Base-by-base conservation (phyloP, 2,329 filamentous ascomycete species). In the Cordyceps farinosa region DNA sequence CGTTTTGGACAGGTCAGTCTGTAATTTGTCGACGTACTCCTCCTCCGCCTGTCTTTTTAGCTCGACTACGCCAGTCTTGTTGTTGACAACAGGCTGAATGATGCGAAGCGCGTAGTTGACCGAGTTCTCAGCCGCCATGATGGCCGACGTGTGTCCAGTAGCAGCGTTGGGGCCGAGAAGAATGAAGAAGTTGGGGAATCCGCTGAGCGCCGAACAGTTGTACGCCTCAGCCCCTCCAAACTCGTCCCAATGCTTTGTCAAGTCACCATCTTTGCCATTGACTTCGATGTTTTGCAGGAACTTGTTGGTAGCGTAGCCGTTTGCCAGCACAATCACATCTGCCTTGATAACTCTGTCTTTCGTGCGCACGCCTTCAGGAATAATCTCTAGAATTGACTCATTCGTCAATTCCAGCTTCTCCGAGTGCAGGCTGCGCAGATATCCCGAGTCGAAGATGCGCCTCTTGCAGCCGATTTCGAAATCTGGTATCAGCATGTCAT, bases 241-340 rank as follows among this genome's bases (percentile, higher is more conserved):
- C 15, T 30, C 38, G 13, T 57, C 54, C 36, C 54, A 42, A 22
- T 57, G 40, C 13, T 32, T 27, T 50, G 27, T 17, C 27, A 32
- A 32, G 38, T 15, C 45, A 3, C 79, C 79, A 11, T 75, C 69
- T 30, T 76, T 69, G 1, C 80, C 81, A 3, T 69, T 65, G 42
- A 83, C 81, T 40, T 81, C 72, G 71, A 84, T 76, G 0, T 79
- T 80, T 40, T 74, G 77, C 5, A 83, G 67, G 62, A 80, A 76
- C 56, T 77, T 77, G 57, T 78, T 76, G 1, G 81, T 81, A 51
- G 79, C 74, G 53, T 82, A 84, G 0, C 81, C 80, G 36, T 77
- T 81, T 0, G 81, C 81, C 2, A 82, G 73, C 9, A 84, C 69
- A 61, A 84, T 79, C 3, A 68, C 71, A 63, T 73, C 69, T 0